A percentile compares a stretch with the other conserved stretches of the same genome.
Conservation (phyloP, 257 asterid genomes). For the Echites panduratus region DNA sequence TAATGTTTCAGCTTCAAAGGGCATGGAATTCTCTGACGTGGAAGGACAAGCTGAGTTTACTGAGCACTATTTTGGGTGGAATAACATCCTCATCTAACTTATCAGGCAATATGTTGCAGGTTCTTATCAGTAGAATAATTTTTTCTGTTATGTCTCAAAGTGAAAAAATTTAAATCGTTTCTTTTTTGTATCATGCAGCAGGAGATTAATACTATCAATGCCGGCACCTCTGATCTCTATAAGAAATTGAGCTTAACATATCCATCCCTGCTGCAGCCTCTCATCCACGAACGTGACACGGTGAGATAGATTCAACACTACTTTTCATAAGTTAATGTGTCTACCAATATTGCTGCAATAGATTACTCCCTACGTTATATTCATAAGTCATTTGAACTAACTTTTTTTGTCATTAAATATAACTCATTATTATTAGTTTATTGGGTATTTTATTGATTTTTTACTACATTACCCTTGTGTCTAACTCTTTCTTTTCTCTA, state of each 20-base stretch:
- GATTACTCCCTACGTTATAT: too few species aligned
- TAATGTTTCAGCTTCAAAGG: conserved; percentile 64
- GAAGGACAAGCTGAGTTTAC: conserved; percentile 70
- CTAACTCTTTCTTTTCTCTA: too few species aligned
- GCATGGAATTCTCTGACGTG: conserved; percentile 78
- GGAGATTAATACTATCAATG: conserved; percentile 38
- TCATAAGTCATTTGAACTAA: too few species aligned
- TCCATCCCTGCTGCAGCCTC: conserved; percentile 80
- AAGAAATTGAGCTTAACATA: conserved; percentile 65
- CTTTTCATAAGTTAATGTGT: too few species aligned
- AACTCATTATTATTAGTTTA: too few species aligned
- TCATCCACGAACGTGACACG: conserved; percentile 76
- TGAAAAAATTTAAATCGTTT: background rate
- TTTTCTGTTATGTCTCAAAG: background rate
- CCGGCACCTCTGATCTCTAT: conserved; percentile 53
- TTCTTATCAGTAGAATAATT: conserved; percentile 10
- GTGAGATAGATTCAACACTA: conserved; percentile 29
- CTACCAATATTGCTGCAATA: too few species aligned
- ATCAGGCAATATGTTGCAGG: conserved; percentile 45
- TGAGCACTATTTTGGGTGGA: conserved; percentile 54
- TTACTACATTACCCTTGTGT: too few species aligned
- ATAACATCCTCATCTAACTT: conserved; percentile 49
- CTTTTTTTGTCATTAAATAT: too few species aligned
- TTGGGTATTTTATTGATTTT: too few species aligned
- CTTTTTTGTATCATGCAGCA: conserved; percentile 13